Percentiles rank a stretch among this genome's conserved stretches.
Conservation (phyloP, 73 alveolate species). For the Stentor roeselii region DNA sequence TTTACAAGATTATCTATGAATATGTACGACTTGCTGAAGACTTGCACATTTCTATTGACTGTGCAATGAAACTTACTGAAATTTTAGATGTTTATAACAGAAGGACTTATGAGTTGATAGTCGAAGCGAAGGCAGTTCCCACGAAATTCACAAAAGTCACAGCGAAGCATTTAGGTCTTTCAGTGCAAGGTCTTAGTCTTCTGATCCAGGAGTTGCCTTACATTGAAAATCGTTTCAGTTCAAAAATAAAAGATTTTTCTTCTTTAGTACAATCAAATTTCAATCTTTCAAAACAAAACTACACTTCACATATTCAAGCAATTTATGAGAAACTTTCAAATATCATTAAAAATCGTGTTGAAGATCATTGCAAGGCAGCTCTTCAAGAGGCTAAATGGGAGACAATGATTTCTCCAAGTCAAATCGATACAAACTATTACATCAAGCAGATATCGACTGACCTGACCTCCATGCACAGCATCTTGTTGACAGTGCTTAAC, state of each 20-base stretch:
- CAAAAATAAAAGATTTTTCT: not conserved
- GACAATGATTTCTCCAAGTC: constrained; percentile 17
- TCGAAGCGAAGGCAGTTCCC: not conserved
- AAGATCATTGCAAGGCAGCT: not conserved
- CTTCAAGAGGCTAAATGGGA: constrained; percentile 17
- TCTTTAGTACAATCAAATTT: not conserved
- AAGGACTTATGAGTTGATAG: not conserved
- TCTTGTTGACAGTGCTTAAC: not conserved
- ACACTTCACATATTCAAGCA: not conserved
- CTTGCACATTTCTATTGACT: not conserved
- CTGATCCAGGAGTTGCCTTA: not conserved
- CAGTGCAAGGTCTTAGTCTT: constrained; percentile 18
- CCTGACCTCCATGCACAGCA: constrained; percentile 17
- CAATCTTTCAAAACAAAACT: not conserved
- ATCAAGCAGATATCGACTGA: constrained; percentile 5
- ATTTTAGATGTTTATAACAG: not conserved
- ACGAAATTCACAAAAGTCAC: not conserved
- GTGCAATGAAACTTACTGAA: not conserved
- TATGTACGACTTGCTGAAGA: constrained; percentile 19
- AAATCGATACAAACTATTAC: constrained; percentile 6
- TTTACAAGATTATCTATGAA: constrained; percentile 18
- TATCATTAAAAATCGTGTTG: not conserved
- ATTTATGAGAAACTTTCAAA: not conserved
- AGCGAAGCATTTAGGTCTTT: not conserved
- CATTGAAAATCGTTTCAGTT: not conserved